Conservation (phyloP, 352 stramenopile species). For the Pythium oligandrum region DNA sequence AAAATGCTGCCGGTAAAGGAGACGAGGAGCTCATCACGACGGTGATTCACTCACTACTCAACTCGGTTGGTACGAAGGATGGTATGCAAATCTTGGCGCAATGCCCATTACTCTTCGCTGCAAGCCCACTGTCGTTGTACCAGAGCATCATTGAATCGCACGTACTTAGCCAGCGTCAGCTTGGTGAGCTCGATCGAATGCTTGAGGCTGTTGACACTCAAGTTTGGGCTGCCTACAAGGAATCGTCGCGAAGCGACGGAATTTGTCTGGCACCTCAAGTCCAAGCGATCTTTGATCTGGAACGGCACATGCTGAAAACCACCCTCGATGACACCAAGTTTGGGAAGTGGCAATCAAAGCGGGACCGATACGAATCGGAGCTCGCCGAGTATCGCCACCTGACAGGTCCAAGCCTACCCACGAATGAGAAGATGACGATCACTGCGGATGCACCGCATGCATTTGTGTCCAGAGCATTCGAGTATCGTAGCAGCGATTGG, state of each 20-base stretch:
- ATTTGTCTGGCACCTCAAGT: constrained; percentile 74
- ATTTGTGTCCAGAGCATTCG: constrained; percentile 41
- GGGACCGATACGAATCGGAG: constrained; percentile 43
- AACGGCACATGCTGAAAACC: constrained; percentile 36
- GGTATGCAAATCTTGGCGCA: constrained; percentile 56
- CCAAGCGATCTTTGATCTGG: constrained; percentile 57
- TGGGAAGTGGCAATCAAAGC: constrained; percentile 49
- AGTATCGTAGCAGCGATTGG: constrained; percentile 85
- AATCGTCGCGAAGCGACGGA: constrained; percentile 35
- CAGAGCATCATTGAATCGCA: constrained; percentile 74
- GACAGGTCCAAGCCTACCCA: background rate
- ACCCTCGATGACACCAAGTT: constrained; percentile 43
- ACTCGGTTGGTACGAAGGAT: constrained; percentile 40
- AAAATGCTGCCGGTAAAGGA: constrained; percentile 22
- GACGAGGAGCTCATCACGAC: constrained; percentile 54
- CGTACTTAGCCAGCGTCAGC: constrained; percentile 59
- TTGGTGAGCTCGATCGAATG: constrained; percentile 60
- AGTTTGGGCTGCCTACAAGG: constrained; percentile 75
- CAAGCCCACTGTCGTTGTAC: constrained; percentile 66
- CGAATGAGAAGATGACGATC: background rate
- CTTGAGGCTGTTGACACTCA: constrained; percentile 81
- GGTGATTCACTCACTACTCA: constrained; percentile 66
- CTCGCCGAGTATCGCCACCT: constrained; percentile 7
- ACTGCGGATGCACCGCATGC: background rate
- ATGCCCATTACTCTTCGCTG: constrained; percentile 59